Conservation (phyloP, 1,284 basidiomycete genomes). For the Malassezia sp. region DNA sequence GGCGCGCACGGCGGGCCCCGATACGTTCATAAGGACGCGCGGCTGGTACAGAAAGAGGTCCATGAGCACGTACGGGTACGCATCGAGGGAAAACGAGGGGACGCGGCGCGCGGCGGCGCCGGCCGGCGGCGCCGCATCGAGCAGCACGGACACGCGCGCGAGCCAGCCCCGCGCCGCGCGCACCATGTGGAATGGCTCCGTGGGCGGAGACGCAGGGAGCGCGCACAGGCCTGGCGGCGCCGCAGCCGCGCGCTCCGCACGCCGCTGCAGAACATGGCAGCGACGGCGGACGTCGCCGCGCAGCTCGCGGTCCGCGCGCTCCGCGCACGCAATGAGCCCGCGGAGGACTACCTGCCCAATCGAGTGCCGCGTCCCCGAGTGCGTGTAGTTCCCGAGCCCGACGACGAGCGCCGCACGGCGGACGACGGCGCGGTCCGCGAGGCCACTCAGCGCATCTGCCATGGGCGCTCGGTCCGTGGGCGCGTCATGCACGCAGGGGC, state of each 20-base stretch:
- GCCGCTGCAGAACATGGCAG: too few species aligned
- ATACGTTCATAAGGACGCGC: conserved; percentile 14
- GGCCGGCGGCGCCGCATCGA: conserved; percentile 8
- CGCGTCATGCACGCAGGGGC: neutral
- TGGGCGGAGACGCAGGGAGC: neutral
- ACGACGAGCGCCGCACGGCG: conserved; percentile 8
- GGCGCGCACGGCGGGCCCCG: conserved; percentile 4
- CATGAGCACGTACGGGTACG: conserved; percentile 7
- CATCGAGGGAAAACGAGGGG: neutral
- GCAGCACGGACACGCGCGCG: conserved; percentile 5
- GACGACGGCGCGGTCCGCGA: conserved; percentile 3
- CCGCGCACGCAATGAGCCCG: neutral
- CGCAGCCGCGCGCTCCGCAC: neutral
- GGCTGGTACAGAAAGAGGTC: conserved; percentile 9
- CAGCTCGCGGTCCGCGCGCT: conserved; percentile 1
- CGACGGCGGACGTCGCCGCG: neutral
- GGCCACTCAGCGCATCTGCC: neutral
- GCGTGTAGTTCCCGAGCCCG: conserved; percentile 16
- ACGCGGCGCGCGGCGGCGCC: conserved; percentile 2
- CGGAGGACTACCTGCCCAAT: conserved; percentile 12
- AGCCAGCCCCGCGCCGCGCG: conserved; percentile 9
- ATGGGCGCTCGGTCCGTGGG: neutral
- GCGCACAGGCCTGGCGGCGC: neutral
- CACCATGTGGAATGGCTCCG: conserved; percentile 1
- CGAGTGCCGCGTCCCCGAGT: conserved; percentile 14